Percentiles rank a stretch among this genome's conserved stretches.
These are phyloP conservation scores for Dictyostelium purpureum DNA, from an alignment of 78 protist genomes.

Conservation along the genomic window DNA sequence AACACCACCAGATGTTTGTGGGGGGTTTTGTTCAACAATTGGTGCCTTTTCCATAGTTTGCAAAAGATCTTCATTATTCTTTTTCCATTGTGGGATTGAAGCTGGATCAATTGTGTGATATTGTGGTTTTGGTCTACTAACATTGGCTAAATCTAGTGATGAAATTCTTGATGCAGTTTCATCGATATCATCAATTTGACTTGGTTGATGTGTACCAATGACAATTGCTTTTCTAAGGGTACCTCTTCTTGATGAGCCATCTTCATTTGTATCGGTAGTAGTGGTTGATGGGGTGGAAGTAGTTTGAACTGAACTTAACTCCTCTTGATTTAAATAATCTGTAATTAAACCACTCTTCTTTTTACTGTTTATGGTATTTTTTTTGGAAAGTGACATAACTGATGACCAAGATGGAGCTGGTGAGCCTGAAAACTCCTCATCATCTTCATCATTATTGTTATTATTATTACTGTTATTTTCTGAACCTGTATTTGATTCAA, in stretches of 20 bases:
- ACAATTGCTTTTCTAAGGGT: slow-evolving; percentile 67
- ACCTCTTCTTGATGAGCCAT: slow-evolving; percentile 16
- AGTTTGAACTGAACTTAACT: not conserved
- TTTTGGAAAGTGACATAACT: slow-evolving; percentile 14
- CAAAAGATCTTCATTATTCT: slow-evolving; percentile 6
- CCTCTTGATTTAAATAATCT: not conserved
- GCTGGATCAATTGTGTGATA: slow-evolving; percentile 74
- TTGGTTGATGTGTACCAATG: slow-evolving; percentile 22
- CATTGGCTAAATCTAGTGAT: slow-evolving; percentile 64
- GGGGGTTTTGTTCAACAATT: too few relatives aligned
- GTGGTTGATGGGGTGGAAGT: not conserved
- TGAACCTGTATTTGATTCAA: not conserved
- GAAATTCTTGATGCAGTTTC: not conserved
- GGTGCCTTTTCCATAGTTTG: not conserved
- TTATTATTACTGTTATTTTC: not conserved
- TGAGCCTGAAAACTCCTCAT: not conserved
- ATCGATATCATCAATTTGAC: not conserved
- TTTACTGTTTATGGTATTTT: not conserved
- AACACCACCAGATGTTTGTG: not conserved
- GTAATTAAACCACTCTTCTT: not conserved
- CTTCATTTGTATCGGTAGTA: not conserved
- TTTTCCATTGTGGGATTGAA: slow-evolving; percentile 64
- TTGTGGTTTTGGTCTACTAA: slow-evolving; percentile 64
- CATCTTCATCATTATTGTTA: not conserved
- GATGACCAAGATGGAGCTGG: slow-evolving; percentile 19